Percentiles rank a stretch among this genome's conserved stretches.
These are phyloP conservation scores for Lizonia empirigonia DNA, from an alignment of 2,329 filamentous ascomycete species.

Conservation along the genomic window DNA sequence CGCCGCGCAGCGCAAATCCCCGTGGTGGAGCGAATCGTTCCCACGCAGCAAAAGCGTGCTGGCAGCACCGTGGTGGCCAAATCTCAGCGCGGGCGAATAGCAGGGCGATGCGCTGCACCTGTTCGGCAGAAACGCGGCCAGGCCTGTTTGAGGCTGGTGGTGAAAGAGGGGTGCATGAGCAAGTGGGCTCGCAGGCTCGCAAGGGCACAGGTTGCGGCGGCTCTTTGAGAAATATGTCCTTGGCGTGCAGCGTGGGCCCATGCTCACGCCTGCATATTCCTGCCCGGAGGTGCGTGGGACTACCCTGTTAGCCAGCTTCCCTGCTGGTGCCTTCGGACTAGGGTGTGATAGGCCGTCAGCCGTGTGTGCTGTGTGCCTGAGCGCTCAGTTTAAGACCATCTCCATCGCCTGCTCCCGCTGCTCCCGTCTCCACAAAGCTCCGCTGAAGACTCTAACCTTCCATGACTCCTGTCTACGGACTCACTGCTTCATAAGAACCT, in stretches of 20 bases:
- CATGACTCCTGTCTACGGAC: conserved; percentile 28
- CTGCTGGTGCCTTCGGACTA: conserved; percentile 3
- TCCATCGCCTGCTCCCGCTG: conserved; percentile 30
- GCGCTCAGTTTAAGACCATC: conserved; percentile 34
- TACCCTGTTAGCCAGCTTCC: conserved; percentile 19
- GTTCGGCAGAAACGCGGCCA: conserved; percentile 23
- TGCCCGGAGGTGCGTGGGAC: conserved; percentile 24
- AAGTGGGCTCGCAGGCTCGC: neutral
- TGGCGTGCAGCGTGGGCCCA: conserved; percentile 24
- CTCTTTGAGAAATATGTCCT: conserved; percentile 24
- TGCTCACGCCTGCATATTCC: conserved; percentile 14
- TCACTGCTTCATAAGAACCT: conserved; percentile 7
- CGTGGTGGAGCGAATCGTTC: conserved; percentile 23
- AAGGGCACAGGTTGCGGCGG: conserved; percentile 23
- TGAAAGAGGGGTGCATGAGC: conserved; percentile 30
- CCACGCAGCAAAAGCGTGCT: conserved; percentile 12
- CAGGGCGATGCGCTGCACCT: conserved; percentile 23
- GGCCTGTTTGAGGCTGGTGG: conserved; percentile 7
- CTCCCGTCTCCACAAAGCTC: conserved; percentile 34
- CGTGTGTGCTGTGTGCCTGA: conserved; percentile 29
- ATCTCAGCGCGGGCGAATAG: conserved; percentile 25
- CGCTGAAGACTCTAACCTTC: conserved; percentile 25
- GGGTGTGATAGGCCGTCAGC: conserved; percentile 10
- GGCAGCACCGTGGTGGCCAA: conserved; percentile 29
- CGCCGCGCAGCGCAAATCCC: conserved; percentile 10